Evolutionary conservation across 164 flowering plant species (phyloP), one percentile per base, ranked within the genome.

Genomic region (Sedum album): DNA sequence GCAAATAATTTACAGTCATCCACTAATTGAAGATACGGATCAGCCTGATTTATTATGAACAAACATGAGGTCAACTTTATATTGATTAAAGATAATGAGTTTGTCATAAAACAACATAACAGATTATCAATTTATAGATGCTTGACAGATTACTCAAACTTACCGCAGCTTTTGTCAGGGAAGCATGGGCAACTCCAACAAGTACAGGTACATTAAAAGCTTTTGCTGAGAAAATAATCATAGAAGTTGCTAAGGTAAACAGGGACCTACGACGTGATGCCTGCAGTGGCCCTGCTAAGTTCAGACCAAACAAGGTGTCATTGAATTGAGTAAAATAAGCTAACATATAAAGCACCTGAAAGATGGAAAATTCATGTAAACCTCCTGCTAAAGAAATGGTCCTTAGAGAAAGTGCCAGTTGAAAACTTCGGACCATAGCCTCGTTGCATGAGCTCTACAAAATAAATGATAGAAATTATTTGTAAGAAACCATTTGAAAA

Each of bases 391-490:
- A 80, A 46, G 98, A 82, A 67, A 87, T 74, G 68, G 76, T 83
- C 76, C 90, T 81, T 35, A 92, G 86, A 38, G 96, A 90, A 66
- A 89, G 83, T 61, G 91, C 96, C 73, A 92, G 79, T 86, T 92
- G 98, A 73, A 92, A 92, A 75, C 87, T 79, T 66, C 90, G 86
- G 60, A 83, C 83, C 23, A 92, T 75, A 67, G 84, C 85, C 75
- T 69, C 66, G 49, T 86, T 87, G 78, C 84, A 81, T 41, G 98
- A 87, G 18, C 76, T 78, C 98, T 90, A 87, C 26, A 75, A 66
- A 23, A 42, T 60, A 23, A 69, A 69, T 25, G 53, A 66, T 68
- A 73, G n/a, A 35, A 25, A 6, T 30, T 5, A 23, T 31, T 28
- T 31, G 41, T 65, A 42, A 30, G 28, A 14, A 26, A 57, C 33